These are phyloP conservation scores for Tuber melanosporum DNA, from an alignment of 495 filamentous ascomycete species.

Conservation along the genomic window DNA sequence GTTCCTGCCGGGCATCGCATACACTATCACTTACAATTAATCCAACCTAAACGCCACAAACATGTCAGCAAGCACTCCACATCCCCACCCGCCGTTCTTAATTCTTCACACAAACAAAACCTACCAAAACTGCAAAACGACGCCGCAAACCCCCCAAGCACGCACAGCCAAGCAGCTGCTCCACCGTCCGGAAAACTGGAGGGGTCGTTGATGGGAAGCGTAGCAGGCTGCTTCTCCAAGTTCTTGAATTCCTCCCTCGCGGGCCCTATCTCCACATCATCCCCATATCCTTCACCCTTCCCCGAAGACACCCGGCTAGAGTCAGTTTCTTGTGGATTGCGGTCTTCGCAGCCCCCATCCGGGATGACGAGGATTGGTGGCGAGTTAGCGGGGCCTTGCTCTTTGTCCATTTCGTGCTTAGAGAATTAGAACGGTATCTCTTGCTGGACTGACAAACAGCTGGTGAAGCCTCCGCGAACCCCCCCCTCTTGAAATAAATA, in stretches of 20 bases:
- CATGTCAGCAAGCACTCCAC: neutral
- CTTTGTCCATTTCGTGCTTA: neutral
- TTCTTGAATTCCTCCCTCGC: slow-evolving; percentile 21
- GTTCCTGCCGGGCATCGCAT: slow-evolving; percentile 9
- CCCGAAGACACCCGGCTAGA: neutral
- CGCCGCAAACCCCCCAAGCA: slow-evolving; percentile 58
- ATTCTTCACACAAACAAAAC: slow-evolving; percentile 6
- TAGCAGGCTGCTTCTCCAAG: slow-evolving; percentile 22
- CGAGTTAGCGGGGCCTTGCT: slow-evolving; percentile 17
- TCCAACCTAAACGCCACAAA: slow-evolving; percentile 59
- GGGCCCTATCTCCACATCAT: neutral
- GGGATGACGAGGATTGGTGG: slow-evolving; percentile 12
- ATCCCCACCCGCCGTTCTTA: neutral
- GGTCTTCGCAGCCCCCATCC: neutral
- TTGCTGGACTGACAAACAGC: neutral
- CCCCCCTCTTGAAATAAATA: neutral
- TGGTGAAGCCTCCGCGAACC: neutral
- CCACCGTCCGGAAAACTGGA: slow-evolving; percentile 60
- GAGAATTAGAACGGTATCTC: neutral
- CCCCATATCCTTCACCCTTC: slow-evolving; percentile 7
- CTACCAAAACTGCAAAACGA: slow-evolving; percentile 61
- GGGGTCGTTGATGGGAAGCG: slow-evolving; percentile 41
- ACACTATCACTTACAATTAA: slow-evolving; percentile 45
- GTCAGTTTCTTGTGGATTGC: neutral
- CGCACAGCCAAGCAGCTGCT: slow-evolving; percentile 58